A percentile compares a stretch with the other conserved stretches of the same genome.
phyloP scores from a whole-genome alignment of 1,284 basidiomycete species.

The Ceratobasidium sp. region DNA sequence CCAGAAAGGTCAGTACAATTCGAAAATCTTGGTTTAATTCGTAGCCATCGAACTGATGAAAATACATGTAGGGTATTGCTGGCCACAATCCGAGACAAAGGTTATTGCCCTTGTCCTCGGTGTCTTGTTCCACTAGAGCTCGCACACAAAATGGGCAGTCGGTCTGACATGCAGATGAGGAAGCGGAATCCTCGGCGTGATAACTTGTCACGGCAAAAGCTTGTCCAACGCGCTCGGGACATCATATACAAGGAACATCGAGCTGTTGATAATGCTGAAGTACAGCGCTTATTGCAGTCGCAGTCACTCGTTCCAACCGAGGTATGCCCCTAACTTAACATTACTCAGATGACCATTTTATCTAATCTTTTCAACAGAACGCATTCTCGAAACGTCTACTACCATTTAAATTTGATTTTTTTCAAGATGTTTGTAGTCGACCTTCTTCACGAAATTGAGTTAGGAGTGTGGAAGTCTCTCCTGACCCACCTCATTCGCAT shows the following conservation, averaged over 20 bases:
- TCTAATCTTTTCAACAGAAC: slow-evolving; percentile 13
- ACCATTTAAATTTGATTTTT: slow-evolving; percentile 10
- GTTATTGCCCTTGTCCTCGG: slow-evolving; percentile 22
- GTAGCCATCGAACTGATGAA: not conserved
- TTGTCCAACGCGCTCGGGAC: not conserved
- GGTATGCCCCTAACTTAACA: not conserved
- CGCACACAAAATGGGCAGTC: slow-evolving; percentile 32
- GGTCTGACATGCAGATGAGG: slow-evolving; percentile 41
- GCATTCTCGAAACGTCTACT: slow-evolving; percentile 13
- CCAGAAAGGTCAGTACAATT: slow-evolving; percentile 50
- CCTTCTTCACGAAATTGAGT: slow-evolving; percentile 53
- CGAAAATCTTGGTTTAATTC: not conserved
- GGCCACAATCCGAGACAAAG: slow-evolving; percentile 17
- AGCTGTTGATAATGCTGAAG: slow-evolving; percentile 16
- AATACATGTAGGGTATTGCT: slow-evolving; percentile 17
- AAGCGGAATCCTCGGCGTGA: slow-evolving; percentile 1
- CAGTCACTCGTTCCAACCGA: slow-evolving; percentile 35
- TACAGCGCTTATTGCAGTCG: not conserved
- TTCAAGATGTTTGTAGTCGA: slow-evolving; percentile 44
- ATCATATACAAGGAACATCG: slow-evolving; percentile 7
- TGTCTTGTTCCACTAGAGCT: slow-evolving; percentile 27
- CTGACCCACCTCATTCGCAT: slow-evolving; percentile 52
- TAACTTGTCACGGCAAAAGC: not conserved
- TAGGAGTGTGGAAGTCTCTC: slow-evolving; percentile 52
- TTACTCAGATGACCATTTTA: not conserved